A percentile compares a stretch with the other conserved stretches of the same genome.
Conservation (phyloP, 228 moss, liverwort and hornwort genomes). For the Sphagnum magellanicum region DNA sequence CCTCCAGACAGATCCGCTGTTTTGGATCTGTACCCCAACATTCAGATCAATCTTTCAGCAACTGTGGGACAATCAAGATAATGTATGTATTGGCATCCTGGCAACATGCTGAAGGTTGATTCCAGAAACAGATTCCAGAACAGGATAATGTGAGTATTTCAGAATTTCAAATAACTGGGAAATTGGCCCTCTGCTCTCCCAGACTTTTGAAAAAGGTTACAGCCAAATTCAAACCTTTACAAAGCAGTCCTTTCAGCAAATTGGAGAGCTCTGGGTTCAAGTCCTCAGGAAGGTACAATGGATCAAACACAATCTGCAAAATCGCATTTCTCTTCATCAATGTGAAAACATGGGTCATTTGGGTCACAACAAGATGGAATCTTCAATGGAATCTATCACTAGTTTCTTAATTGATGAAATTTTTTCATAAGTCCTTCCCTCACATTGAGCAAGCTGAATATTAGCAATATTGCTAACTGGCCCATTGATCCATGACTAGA, state of each 20-base stretch:
- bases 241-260: conserved; percentile 58
- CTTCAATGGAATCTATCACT: background rate
- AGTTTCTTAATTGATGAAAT: background rate
- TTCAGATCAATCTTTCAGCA: background rate
- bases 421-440: background rate
- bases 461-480: background rate
- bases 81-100: background rate
- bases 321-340: no score
- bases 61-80: conserved; percentile 5
- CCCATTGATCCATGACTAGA: background rate
- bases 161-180: background rate
- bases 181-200: background rate
- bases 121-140: background rate
- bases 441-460: background rate
- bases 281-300: conserved; percentile 52
- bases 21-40: conserved; percentile 45
- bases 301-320: conserved; percentile 71
- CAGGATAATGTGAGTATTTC: background rate
- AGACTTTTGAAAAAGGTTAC: background rate
- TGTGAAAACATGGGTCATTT: background rate
- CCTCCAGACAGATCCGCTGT: conserved; percentile 60
- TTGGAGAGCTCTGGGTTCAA: conserved; percentile 53
- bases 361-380: background rate
- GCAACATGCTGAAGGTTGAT: background rate
- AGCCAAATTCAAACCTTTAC: conserved; percentile 52